Base-by-base conservation (phyloP, 2,329 filamentous ascomycete genomes). In the Trichoderma gracile region DNA sequence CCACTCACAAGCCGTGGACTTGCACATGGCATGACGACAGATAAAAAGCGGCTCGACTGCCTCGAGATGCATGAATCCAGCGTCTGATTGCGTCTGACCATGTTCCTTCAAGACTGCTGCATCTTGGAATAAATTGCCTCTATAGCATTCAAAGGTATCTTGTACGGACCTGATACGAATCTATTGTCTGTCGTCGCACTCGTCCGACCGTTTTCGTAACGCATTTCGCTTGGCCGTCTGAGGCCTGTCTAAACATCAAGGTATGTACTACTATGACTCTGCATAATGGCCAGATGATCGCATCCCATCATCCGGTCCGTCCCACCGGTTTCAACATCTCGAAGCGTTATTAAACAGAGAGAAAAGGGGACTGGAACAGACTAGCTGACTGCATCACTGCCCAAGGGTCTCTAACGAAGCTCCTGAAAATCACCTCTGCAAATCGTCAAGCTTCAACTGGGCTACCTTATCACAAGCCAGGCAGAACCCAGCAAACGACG, bases 371-470 rank as follows among this genome's bases (percentile, higher is more conserved):
- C 23, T 23, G 38, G 56, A 50, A 25, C 23, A n/a, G 33, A 17
- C 27, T 40, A n/a, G 57, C 57, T 60, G 57, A 52, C 57, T 43
- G 57, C 57, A 60, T 60, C n/a, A 27, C 57, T 25, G 57, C 57
- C 57, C 46, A 50, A 57, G 47, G 57, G 50, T 50, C 30, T 45
- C 19, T 17, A 17, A 38, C 19, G 12, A 53, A 38, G 10, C 33
- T 38, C 33, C 33, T 38, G 33, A 38, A 38, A 4, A 38, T 38
- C 33, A 38, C 33, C 5, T 3, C 33, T 38, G 33, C 33, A 38
- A 38, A 14, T 14, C 42, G 7, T 8, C 17, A 3, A 45, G 30
- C 2, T 33, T 45, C 42, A 45, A 33, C 30, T 33, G 30, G 30
- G n/a, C n/a, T n/a, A n/a, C n/a, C n/a, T 9, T 6, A 45, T 45